Percentiles rank a stretch among this genome's conserved stretches.
phyloP scores from a whole-genome alignment of 176 grass and related monocot genomes.

The Zoysia pacifica region DNA sequence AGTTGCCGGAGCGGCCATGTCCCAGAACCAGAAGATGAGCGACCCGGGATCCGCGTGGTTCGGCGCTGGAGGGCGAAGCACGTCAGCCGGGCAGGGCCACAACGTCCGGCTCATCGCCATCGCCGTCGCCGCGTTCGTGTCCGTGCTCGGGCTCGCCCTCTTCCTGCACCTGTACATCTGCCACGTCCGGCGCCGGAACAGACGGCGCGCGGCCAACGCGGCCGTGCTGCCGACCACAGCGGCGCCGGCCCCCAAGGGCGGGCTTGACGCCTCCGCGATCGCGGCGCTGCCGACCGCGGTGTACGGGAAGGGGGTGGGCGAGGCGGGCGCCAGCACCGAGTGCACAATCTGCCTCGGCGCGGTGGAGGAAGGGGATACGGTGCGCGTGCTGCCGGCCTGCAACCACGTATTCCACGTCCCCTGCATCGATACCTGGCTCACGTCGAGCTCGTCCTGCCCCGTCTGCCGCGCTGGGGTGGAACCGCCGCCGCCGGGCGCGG shows the following conservation, averaged over 20 bases:
- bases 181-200: slow-evolving; percentile 45
- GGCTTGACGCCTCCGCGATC: slow-evolving; percentile 51
- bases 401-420: slow-evolving; percentile 57
- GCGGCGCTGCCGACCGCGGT: slow-evolving; percentile 44
- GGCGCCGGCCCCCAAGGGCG: slow-evolving; percentile 6
- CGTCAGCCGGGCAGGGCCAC: neutral
- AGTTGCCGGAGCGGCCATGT: neutral
- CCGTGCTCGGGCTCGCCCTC: slow-evolving; percentile 49
- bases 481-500: slow-evolving; percentile 34
- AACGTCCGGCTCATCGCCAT: slow-evolving; percentile 40
- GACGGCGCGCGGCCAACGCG: neutral
- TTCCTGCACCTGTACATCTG: slow-evolving; percentile 60
- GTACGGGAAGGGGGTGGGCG: slow-evolving; percentile 14
- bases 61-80: slow-evolving; percentile 24
- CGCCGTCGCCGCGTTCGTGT: slow-evolving; percentile 42
- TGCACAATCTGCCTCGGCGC: slow-evolving; percentile 66
- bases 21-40: slow-evolving; percentile 20
- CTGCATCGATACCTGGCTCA: slow-evolving; percentile 60
- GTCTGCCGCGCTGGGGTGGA: slow-evolving; percentile 60
- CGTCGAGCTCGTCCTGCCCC: slow-evolving; percentile 59
- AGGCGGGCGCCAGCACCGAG: slow-evolving; percentile 23
- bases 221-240: neutral
- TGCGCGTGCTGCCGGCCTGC: slow-evolving; percentile 51
- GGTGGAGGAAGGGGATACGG: slow-evolving; percentile 43
- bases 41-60: slow-evolving; percentile 65